phyloP scores from a whole-genome alignment of 805 yeast genomes.

The Danielozyma ontarioensis region DNA sequence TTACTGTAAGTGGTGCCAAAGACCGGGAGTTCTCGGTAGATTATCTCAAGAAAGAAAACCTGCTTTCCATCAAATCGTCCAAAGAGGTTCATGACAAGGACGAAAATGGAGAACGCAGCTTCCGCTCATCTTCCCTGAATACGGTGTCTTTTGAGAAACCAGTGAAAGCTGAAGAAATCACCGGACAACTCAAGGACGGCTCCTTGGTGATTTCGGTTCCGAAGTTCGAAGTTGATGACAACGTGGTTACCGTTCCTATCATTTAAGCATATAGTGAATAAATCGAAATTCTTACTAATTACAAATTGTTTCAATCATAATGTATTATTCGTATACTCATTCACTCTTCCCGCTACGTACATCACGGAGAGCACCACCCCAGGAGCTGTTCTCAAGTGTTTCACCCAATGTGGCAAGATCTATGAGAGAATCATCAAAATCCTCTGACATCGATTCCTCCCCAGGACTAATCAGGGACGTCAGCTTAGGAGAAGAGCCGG shows the following conservation, averaged over 20 bases:
- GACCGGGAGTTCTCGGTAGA: conserved; percentile 19
- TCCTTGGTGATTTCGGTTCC: conserved; percentile 11
- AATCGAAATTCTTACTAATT: too few species aligned
- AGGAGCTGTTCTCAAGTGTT: conserved; percentile 17
- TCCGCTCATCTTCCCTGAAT: conserved; percentile 15
- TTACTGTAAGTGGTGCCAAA: conserved; percentile 9
- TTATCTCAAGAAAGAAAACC: conserved; percentile 17
- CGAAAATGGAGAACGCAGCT: too few species aligned
- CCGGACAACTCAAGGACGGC: conserved; percentile 14
- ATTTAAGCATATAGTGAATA: too few species aligned
- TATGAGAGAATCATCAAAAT: conserved; percentile 10
- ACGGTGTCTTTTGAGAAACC: conserved; percentile 18
- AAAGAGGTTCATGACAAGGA: too few species aligned
- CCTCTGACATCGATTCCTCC: conserved; percentile 1
- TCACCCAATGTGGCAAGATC: conserved; percentile 20
- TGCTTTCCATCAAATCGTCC: conserved; percentile 15
- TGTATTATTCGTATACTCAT: too few species aligned
- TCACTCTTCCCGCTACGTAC: conserved; percentile 5
- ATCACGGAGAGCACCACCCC: conserved; percentile 22
- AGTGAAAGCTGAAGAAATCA: conserved; percentile 15
- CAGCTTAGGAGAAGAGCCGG: conserved; percentile 3
- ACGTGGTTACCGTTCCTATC: too few species aligned
- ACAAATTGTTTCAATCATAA: too few species aligned
- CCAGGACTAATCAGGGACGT: conserved; percentile 1
- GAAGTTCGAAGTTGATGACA: not conserved